Conservation (phyloP, 768 basidiomycete species). For the Termitomyces sp. region DNA sequence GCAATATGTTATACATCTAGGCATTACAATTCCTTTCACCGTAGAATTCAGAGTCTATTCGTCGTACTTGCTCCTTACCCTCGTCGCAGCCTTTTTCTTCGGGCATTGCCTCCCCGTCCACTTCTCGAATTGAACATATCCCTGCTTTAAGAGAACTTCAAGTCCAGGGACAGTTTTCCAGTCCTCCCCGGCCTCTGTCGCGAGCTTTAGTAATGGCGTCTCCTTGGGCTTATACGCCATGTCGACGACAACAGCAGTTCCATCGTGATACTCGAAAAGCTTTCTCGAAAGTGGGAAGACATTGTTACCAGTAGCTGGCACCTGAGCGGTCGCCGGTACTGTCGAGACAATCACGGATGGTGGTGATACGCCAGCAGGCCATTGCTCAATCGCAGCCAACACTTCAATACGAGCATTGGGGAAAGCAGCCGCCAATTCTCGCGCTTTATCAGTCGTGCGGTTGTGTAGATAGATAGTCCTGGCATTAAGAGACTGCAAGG, state of each 20-base stretch:
- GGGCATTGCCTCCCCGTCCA: slow-evolving; percentile 78
- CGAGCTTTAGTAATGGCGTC: slow-evolving; percentile 77
- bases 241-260: slow-evolving; percentile 75
- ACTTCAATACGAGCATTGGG: slow-evolving; percentile 59
- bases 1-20: background rate
- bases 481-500: slow-evolving; percentile 68
- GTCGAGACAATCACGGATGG: slow-evolving; percentile 86
- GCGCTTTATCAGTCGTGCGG: slow-evolving; percentile 74
- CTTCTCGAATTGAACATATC: slow-evolving; percentile 77
- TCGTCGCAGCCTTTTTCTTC: slow-evolving; percentile 39
- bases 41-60: background rate
- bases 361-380: slow-evolving; percentile 42
- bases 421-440: slow-evolving; percentile 66
- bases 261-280: slow-evolving; percentile 53
- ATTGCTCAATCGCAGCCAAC: slow-evolving; percentile 55
- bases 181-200: slow-evolving; percentile 43
- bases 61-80: slow-evolving; percentile 48
- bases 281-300: slow-evolving; percentile 52
- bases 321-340: slow-evolving; percentile 72
- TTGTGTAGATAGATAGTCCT: slow-evolving; percentile 83
- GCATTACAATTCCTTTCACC: background rate
- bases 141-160: slow-evolving; percentile 87
- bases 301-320: slow-evolving; percentile 26
- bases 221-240: slow-evolving; percentile 91
- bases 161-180: slow-evolving; percentile 81